Base-by-base conservation (phyloP, 2,329 filamentous ascomycete species). In the Botrytis paeoniae region DNA sequence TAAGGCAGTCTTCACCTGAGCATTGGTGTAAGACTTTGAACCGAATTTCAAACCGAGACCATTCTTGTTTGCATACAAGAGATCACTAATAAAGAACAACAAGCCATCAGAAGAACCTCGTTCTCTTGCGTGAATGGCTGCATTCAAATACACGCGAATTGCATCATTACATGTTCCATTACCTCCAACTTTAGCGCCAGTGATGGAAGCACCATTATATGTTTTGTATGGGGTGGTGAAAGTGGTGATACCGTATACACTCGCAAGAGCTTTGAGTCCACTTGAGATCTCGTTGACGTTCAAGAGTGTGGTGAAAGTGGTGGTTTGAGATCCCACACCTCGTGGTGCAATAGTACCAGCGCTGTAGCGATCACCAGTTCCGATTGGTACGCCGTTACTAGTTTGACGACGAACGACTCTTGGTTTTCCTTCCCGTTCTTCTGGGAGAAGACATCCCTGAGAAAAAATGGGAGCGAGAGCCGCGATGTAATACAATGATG, bases 101-200 rank as follows among this genome's bases (percentile, higher is more conserved):
- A 89, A 81, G 73, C 86, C 83, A 77, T 90, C 88, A 0, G 87
- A 84, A 0, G 84, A 86, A 39, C 87, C 88, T 16, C 88, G 85
- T 80, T 90, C 88, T 37, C 88, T 86, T 14, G 88, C 86, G 76
- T 89, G 88, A 64, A 89, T 84, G 39, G 83, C 86, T 60, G 84
- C 85, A 73, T 85, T 85, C 73, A 90, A 80, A 77, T 86, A 87
- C 41, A 88, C 83, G 51, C 85, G 83, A 76, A 86, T 85, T 8
- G 80, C 80, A 54, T 81, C 80, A 69, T 82, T 82, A 75, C 82
- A 81, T n/a, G 80, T 81, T 35, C 82, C 82, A 16, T 78, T 77
- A 29, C 83, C 83, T 35, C 86, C 86, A 48, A 87, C 81, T 72
- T 82, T 82, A n/a, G 78, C 83, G 51, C 81, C 83, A 54, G 78